These are phyloP conservation scores for Lasiodiplodia citricola DNA, from an alignment of 2,329 filamentous ascomycete species.

Conservation along the genomic window DNA sequence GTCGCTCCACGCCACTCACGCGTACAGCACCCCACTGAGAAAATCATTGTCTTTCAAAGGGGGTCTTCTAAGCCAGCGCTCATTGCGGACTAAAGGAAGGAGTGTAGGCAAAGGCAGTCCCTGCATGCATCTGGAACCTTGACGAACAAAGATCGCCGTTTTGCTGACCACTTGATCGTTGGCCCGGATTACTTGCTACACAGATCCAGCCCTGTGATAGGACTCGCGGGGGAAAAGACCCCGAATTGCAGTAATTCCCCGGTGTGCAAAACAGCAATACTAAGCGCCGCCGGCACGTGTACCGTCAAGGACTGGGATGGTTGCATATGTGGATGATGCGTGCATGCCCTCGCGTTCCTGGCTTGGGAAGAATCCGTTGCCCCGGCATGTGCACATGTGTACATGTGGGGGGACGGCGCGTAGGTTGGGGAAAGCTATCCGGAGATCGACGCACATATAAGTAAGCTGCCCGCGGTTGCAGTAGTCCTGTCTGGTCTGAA, in stretches of 20 bases:
- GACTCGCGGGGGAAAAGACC: neutral
- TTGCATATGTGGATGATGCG: neutral
- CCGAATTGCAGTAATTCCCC: neutral
- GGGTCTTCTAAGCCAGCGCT: neutral
- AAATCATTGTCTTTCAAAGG: neutral
- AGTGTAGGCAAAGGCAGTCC: neutral
- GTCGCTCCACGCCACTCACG: neutral
- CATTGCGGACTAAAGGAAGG: neutral
- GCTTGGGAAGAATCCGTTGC: constrained; percentile 2
- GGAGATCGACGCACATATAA: constrained; percentile 12
- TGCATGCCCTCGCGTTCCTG: neutral
- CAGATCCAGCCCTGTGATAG: neutral
- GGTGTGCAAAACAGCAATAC: neutral
- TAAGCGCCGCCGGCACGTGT: constrained; percentile 13
- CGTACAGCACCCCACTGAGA: neutral
- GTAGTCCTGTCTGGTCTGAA: neutral
- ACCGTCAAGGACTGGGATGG: neutral
- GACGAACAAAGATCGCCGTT: neutral
- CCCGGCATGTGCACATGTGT: neutral
- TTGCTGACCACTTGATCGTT: neutral
- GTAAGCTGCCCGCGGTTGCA: neutral
- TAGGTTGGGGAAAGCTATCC: neutral
- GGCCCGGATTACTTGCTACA: neutral
- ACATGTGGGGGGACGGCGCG: neutral
- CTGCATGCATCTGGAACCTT: neutral